These are phyloP conservation scores for Colletotrichum cordylinicola DNA, from an alignment of 2,329 filamentous ascomycete species.

Conservation along the genomic window DNA sequence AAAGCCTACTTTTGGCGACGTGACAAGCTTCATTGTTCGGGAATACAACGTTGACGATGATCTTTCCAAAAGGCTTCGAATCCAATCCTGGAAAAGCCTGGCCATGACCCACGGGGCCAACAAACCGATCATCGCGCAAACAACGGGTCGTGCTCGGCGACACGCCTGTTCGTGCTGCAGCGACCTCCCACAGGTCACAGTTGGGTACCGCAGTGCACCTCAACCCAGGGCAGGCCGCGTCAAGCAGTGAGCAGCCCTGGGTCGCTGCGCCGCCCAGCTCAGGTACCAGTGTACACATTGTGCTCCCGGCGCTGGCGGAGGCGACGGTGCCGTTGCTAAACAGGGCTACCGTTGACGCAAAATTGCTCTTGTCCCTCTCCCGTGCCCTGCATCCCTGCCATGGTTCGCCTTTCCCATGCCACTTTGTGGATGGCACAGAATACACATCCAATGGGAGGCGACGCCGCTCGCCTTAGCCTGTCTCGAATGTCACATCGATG, in stretches of 20 bases:
- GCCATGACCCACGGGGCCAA: background rate
- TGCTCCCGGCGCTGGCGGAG: background rate
- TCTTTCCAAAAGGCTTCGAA: background rate
- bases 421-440: background rate
- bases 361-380: background rate
- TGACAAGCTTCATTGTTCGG: background rate
- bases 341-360: background rate
- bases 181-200: too few relatives aligned
- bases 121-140: background rate
- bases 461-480: constrained; percentile 3
- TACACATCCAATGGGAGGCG: constrained; percentile 11
- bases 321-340: background rate
- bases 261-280: background rate
- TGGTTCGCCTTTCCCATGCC: background rate
- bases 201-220: too few relatives aligned
- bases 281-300: background rate
- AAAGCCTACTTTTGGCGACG: background rate
- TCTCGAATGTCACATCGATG: constrained; percentile 11
- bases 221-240: too few relatives aligned
- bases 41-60: background rate
- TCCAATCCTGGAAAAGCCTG: background rate
- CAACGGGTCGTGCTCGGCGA: background rate
- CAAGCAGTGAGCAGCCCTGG: background rate
- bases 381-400: constrained; percentile 9
- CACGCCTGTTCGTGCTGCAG: background rate